Percentiles rank a stretch among this genome's conserved stretches.
Conservation (phyloP, 164 flowering plant genomes). For the Saururus chinensis region DNA sequence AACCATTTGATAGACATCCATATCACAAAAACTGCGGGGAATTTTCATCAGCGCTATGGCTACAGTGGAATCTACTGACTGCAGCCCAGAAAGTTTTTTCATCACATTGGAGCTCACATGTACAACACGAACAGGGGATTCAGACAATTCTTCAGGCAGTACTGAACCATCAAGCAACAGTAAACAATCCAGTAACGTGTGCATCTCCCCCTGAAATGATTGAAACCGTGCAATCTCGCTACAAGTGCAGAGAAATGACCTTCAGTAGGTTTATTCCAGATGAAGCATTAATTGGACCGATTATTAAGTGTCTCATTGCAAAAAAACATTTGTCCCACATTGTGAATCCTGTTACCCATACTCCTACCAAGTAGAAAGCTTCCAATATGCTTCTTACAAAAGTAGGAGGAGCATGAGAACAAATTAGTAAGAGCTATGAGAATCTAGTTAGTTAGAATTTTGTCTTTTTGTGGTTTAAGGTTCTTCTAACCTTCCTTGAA, state of each 20-base stretch:
- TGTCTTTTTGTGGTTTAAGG: too few species aligned
- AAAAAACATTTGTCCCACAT: too few species aligned
- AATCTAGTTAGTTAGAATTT: too few species aligned
- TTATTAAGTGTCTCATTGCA: too few species aligned
- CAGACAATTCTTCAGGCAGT: conserved; percentile 40
- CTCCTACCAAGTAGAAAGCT: too few species aligned
- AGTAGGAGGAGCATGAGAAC: too few species aligned
- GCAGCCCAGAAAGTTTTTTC: conserved; percentile 75
- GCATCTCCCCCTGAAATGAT: conserved; percentile 21
- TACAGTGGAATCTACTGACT: conserved; percentile 61
- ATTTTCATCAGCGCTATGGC: conserved; percentile 66
- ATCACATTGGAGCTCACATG: conserved; percentile 59
- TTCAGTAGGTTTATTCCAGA: neutral
- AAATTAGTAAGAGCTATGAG: too few species aligned
- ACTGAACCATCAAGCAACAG: conserved; percentile 49
- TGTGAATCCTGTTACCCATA: too few species aligned
- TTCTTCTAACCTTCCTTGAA: too few species aligned
- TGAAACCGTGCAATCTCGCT: conserved; percentile 66
- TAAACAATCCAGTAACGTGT: conserved; percentile 39
- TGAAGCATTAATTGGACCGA: too few species aligned
- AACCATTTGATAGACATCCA: conserved; percentile 21
- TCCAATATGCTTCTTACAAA: too few species aligned
- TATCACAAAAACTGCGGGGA: conserved; percentile 41
- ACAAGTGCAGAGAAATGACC: neutral
- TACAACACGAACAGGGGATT: conserved; percentile 27